Conservation (phyloP, 768 basidiomycete species). For the Chiua virens region DNA sequence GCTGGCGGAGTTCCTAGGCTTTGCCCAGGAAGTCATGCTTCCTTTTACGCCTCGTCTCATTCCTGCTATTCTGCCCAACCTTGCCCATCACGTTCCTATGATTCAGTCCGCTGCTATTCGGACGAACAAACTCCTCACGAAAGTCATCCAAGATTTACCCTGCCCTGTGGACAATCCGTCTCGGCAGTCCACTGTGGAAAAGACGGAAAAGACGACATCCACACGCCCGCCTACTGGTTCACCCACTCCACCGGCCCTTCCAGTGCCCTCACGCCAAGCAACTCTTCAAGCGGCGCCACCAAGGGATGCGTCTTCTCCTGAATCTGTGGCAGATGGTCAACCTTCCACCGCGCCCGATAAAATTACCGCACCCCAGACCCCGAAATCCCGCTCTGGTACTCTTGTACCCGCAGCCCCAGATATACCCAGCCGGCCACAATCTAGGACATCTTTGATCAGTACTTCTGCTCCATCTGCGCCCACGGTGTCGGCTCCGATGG, state of each 20-base stretch:
- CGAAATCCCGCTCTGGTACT: slow-evolving; percentile 24
- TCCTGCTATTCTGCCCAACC: slow-evolving; percentile 89
- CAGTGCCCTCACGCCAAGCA: slow-evolving; percentile 50
- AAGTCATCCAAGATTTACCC: slow-evolving; percentile 84
- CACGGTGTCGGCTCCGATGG: slow-evolving; percentile 26
- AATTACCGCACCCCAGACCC: slow-evolving; percentile 36
- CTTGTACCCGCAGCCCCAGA: slow-evolving; percentile 31
- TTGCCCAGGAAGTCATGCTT: slow-evolving; percentile 89
- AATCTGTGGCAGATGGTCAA: slow-evolving; percentile 38
- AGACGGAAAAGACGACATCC: slow-evolving; percentile 20
- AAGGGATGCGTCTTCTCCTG: slow-evolving; percentile 51
- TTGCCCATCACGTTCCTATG: slow-evolving; percentile 86
- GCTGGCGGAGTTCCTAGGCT: slow-evolving; percentile 86
- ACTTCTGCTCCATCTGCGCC: slow-evolving; percentile 36
- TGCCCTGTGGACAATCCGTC: slow-evolving; percentile 55
- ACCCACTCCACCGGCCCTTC: slow-evolving; percentile 49
- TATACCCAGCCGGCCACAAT: slow-evolving; percentile 57
- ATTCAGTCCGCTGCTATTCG: slow-evolving; percentile 85
- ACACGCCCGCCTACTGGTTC: slow-evolving; percentile 48
- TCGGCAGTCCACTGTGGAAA: slow-evolving; percentile 26
- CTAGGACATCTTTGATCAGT: slow-evolving; percentile 53
- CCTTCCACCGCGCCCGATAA: slow-evolving; percentile 36
- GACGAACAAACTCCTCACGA: slow-evolving; percentile 82
- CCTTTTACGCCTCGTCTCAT: slow-evolving; percentile 93
- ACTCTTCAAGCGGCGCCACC: slow-evolving; percentile 42